These are phyloP conservation scores for Tolypocladium tundrense DNA, from an alignment of 2,329 filamentous ascomycete genomes.

Conservation along the genomic window DNA sequence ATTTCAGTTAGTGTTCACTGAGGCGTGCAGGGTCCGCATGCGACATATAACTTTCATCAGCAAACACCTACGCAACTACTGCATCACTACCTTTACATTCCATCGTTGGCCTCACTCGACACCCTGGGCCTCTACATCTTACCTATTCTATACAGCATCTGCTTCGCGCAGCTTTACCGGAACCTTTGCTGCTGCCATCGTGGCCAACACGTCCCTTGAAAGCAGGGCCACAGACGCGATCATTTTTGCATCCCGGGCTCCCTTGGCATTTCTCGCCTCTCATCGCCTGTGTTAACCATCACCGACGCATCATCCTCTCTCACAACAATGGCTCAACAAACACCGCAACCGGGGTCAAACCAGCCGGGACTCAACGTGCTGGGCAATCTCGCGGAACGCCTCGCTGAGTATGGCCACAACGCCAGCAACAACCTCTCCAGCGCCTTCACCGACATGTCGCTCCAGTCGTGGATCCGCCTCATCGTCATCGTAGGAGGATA, in stretches of 20 bases:
- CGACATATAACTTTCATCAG: not conserved
- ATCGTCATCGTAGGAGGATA: slow-evolving; percentile 64
- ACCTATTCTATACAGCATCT: not conserved
- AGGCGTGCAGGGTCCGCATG: not conserved
- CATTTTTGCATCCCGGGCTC: not conserved
- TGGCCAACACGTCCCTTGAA: not conserved
- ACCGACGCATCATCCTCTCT: not conserved
- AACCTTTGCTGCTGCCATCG: not conserved
- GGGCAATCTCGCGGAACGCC: slow-evolving; percentile 20
- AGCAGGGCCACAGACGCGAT: not conserved
- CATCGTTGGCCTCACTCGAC: not conserved
- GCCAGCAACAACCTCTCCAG: slow-evolving; percentile 36
- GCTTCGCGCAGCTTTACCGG: not conserved
- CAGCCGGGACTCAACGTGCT: slow-evolving; percentile 20
- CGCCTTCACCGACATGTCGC: slow-evolving; percentile 39
- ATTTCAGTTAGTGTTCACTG: not conserved
- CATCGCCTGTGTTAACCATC: not conserved
- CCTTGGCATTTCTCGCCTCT: not conserved
- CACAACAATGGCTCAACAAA: slow-evolving; percentile 12
- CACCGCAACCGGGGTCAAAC: slow-evolving; percentile 13
- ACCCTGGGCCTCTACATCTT: no score
- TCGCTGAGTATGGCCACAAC: slow-evolving; percentile 25
- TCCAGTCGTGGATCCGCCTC: slow-evolving; percentile 55
- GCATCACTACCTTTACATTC: not conserved
- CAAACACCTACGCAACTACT: not conserved